phyloP scores from a whole-genome alignment of 352 stramenopile species.

The Phytophthora hibernalis region DNA sequence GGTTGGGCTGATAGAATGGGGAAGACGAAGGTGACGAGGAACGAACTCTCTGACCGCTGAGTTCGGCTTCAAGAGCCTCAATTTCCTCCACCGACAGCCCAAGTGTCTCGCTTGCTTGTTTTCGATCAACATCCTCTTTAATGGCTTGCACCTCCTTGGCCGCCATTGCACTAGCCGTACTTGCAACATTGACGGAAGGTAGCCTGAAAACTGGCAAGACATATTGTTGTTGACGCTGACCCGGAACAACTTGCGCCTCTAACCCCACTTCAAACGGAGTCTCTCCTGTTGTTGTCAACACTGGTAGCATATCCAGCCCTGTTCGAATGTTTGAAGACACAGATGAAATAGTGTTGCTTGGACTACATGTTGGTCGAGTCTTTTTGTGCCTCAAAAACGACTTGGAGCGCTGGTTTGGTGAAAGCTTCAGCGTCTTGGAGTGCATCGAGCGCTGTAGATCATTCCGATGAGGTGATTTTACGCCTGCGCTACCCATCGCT shows the following conservation, averaged over 20 bases:
- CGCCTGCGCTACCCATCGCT: constrained; percentile 33
- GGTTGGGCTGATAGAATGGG: constrained; percentile 6
- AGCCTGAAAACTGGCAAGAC: constrained; percentile 78
- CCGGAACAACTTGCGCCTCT: constrained; percentile 23
- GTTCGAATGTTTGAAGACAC: constrained; percentile 37
- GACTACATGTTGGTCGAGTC: constrained; percentile 12
- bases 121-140: constrained; percentile 60
- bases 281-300: constrained; percentile 74
- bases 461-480: constrained; percentile 11
- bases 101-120: constrained; percentile 69
- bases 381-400: constrained; percentile 59
- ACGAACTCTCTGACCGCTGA: constrained; percentile 36
- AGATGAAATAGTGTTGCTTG: constrained; percentile 3
- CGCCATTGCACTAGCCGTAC: constrained; percentile 44
- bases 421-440: constrained; percentile 52
- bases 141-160: constrained; percentile 50
- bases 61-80: constrained; percentile 60
- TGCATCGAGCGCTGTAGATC: constrained; percentile 53
- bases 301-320: constrained; percentile 67
- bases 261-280: constrained; percentile 81
- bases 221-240: constrained; percentile 36
- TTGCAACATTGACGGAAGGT: constrained; percentile 60
- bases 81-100: constrained; percentile 77
- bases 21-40: background rate
- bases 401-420: constrained; percentile 53